These are phyloP conservation scores for Russula earlei DNA, from an alignment of 768 basidiomycete species.

Conservation along the genomic window DNA sequence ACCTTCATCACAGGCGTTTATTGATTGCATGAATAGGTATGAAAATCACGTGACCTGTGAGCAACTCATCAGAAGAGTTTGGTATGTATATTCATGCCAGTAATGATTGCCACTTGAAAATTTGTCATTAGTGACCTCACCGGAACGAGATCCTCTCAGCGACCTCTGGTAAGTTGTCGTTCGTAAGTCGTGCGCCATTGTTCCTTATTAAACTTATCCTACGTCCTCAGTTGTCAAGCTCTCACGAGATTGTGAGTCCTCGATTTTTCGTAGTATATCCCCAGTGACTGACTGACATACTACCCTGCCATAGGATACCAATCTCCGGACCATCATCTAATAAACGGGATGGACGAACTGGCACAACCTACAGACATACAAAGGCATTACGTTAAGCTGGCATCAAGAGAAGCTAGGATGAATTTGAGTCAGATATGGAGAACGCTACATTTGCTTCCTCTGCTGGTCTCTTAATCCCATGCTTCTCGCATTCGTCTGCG, in stretches of 20 bases:
- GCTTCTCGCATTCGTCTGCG: too few relatives aligned
- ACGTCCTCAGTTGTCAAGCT: slow-evolving; percentile 1
- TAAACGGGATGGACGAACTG: neutral
- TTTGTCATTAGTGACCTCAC: neutral
- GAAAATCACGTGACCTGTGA: neutral
- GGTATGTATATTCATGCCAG: neutral
- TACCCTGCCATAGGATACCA: neutral
- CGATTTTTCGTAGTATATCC: neutral
- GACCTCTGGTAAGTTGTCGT: neutral
- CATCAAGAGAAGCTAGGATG: neutral
- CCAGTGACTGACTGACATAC: neutral
- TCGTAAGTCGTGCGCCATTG: neutral
- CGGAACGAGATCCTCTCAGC: neutral
- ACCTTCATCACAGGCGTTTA: neutral
- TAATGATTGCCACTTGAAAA: neutral
- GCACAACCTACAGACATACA: neutral
- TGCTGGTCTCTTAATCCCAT: too few relatives aligned
- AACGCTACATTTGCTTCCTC: too few relatives aligned
- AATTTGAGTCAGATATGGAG: too few relatives aligned
- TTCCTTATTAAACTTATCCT: neutral
- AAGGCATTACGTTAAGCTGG: neutral
- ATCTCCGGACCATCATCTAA: neutral
- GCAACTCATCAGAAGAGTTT: neutral
- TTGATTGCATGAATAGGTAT: neutral
- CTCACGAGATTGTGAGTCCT: neutral